Evolutionary conservation across 805 yeast species (phyloP), one percentile per base, ranked within the genome.

Genomic region (Ogataea philodendri): DNA sequence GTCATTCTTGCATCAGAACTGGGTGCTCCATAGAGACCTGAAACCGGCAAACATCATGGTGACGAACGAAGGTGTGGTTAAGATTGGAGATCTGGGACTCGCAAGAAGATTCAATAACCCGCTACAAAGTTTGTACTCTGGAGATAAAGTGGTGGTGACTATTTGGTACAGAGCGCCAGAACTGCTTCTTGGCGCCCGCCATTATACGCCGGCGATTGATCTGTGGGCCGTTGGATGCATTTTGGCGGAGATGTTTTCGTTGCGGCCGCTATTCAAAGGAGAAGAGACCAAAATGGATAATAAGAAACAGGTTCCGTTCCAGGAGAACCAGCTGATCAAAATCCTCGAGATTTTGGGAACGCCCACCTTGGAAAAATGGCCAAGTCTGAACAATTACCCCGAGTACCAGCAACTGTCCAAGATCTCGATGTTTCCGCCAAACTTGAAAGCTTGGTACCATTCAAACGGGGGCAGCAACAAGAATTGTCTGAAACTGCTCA

Each of bases 1-100:
- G 2, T 78, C 88, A 0, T 93, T 81, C 54, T 62, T 93, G 26
- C 99, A 93, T 60, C 90, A 88, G 59, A 90, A 93, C 60, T 93
- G 98, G 97, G 80, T 93, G 3, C 66, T 93, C 32, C 99, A 93
- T 61, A 71, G 99, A 44, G 99, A 93, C 62, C 70, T 93, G 45
- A 93, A 93, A 54, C 99, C 99, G 1, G 98, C 98, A 2, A 90
- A 90, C 62, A 90, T 93, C 46, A 93, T 90, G 97, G 95, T 90
- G 0, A 78, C 96, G 0, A 72, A 80, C 7, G 77, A 74, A 40
- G 98, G 98, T 0, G 77, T 79, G n/a, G 93, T 90, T 13, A 93
- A 93, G 59, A 89, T 90, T 42, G 98, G 97, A 15, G 98, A 90
- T 63, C 69, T 89, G 48, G 97, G 97, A 1, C 66, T 89, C 22